phyloP scores from a whole-genome alignment of 257 asterid species.

The Misopates orontium region DNA sequence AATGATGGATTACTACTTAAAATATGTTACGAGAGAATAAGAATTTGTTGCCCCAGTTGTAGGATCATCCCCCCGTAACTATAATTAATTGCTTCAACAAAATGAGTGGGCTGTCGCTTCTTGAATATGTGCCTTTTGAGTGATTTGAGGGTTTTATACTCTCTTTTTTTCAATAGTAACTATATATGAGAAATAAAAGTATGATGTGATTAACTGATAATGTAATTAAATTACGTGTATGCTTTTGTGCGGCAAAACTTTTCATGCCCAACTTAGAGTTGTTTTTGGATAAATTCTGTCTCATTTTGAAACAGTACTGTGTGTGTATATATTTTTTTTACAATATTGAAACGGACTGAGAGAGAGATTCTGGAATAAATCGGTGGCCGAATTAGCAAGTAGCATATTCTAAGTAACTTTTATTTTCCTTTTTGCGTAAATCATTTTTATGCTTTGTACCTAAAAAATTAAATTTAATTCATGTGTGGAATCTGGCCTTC shows the following conservation, averaged over 20 bases:
- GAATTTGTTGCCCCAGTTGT: conserved; percentile 24
- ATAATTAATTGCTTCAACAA: conserved; percentile 17
- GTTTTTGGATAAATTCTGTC: conserved; percentile 25
- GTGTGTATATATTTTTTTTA: not conserved
- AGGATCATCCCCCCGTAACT: conserved; percentile 29
- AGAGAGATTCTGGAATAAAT: not conserved
- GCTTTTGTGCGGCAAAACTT: conserved; percentile 30
- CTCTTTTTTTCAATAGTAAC: conserved; percentile 21
- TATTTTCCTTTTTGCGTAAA: not conserved
- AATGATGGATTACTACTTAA: no score
- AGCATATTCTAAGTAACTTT: conserved; percentile 27
- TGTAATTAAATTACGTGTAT: conserved; percentile 25
- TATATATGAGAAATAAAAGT: not conserved
- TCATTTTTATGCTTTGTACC: not conserved
- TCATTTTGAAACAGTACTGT: conserved; percentile 1
- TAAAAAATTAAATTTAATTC: conserved; percentile 6
- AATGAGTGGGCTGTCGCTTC: conserved; percentile 40
- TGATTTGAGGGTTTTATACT: conserved; percentile 43
- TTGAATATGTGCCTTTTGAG: conserved; percentile 41
- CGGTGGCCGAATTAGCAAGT: conserved; percentile 13
- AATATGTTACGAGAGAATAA: conserved; percentile 2
- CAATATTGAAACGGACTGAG: not conserved
- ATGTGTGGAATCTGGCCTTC: not conserved
- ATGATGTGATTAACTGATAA: conserved; percentile 6
- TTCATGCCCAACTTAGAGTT: conserved; percentile 21